A percentile compares a stretch with the other conserved stretches of the same genome.
phyloP scores from a whole-genome alignment of 2,329 filamentous ascomycete species.

The Stagonosporopsis chrysanthemi region DNA sequence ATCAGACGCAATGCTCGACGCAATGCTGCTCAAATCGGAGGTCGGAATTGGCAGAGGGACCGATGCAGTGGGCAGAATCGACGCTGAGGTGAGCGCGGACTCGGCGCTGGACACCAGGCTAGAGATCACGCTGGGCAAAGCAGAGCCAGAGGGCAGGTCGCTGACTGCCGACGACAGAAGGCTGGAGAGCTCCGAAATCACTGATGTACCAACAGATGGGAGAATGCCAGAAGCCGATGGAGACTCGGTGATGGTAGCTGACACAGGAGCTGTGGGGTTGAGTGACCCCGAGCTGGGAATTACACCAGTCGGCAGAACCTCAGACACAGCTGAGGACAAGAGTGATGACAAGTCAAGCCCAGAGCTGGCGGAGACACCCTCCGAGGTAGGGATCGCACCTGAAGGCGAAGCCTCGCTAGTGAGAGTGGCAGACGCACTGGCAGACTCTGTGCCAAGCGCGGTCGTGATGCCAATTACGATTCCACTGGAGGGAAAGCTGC shows the following conservation, averaged over 20 bases:
- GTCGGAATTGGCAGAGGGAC: conserved; percentile 22
- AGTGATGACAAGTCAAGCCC: conserved; percentile 23
- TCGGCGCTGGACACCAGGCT: conserved; percentile 27
- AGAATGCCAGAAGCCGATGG: conserved; percentile 25
- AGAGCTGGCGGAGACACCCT: conserved; percentile 24
- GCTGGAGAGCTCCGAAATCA: conserved; percentile 27
- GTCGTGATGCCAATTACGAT: conserved; percentile 49
- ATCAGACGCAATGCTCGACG: conserved; percentile 23
- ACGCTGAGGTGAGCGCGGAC: conserved; percentile 18
- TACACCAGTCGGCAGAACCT: conserved; percentile 22
- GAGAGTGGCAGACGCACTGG: conserved; percentile 16
- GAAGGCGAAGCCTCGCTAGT: conserved; percentile 24
- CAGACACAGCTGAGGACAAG: conserved; percentile 32
- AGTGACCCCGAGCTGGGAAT: conserved; percentile 24
- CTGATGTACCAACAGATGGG: conserved; percentile 25
- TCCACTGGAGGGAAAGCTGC: conserved; percentile 28
- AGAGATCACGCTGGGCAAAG: conserved; percentile 27
- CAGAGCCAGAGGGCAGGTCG: conserved; percentile 26
- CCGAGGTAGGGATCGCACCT: conserved; percentile 34
- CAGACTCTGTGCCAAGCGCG: conserved; percentile 37
- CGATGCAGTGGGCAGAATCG: conserved; percentile 24
- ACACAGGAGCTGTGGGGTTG: conserved; percentile 18
- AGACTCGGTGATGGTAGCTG: conserved; percentile 19
- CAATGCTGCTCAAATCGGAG: conserved; percentile 21
- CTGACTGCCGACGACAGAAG: conserved; percentile 30